A percentile compares a stretch with the other conserved stretches of the same genome.
Evolutionary conservation across 768 basidiomycete species (phyloP).

Genomic region (Amanita polypyramis): DNA sequence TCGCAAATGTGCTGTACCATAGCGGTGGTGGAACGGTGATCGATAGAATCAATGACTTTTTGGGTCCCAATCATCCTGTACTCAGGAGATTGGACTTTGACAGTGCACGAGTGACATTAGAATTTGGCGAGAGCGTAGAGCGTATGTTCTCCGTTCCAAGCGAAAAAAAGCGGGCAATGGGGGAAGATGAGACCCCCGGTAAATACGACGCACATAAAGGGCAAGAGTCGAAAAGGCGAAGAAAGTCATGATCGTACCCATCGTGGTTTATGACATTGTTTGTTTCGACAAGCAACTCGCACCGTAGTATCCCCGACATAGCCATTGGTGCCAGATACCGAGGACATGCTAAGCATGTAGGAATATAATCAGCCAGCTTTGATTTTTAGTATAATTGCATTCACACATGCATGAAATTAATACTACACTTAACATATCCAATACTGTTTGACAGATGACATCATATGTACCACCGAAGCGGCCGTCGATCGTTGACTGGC

Average conservation of each 20-base stretch:
- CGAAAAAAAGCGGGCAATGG: not conserved
- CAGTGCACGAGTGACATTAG: conserved; percentile 2
- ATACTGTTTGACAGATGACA: not conserved
- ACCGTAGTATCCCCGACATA: too few species aligned
- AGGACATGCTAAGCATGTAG: too few species aligned
- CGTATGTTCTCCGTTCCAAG: conserved; percentile 1
- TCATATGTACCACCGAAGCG: too few species aligned
- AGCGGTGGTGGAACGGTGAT: conserved; percentile 2
- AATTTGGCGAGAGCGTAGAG: conserved; percentile 6
- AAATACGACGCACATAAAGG: not conserved
- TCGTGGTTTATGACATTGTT: too few species aligned
- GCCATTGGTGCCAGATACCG: too few species aligned
- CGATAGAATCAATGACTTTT: conserved; percentile 6
- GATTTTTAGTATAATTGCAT: too few species aligned
- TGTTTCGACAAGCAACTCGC: too few species aligned
- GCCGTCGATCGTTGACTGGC: not conserved
- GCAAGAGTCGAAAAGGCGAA: not conserved
- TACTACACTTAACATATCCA: not conserved
- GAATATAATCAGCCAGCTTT: too few species aligned
- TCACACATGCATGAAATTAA: too few species aligned
- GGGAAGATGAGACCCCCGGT: not conserved
- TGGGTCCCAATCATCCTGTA: conserved; percentile 1
- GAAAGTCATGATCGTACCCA: not conserved
- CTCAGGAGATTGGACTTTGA: conserved; percentile 4
- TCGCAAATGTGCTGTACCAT: not conserved